phyloP scores from a whole-genome alignment of 2,329 filamentous ascomycete genomes.

The Stachybotrys elegans region DNA sequence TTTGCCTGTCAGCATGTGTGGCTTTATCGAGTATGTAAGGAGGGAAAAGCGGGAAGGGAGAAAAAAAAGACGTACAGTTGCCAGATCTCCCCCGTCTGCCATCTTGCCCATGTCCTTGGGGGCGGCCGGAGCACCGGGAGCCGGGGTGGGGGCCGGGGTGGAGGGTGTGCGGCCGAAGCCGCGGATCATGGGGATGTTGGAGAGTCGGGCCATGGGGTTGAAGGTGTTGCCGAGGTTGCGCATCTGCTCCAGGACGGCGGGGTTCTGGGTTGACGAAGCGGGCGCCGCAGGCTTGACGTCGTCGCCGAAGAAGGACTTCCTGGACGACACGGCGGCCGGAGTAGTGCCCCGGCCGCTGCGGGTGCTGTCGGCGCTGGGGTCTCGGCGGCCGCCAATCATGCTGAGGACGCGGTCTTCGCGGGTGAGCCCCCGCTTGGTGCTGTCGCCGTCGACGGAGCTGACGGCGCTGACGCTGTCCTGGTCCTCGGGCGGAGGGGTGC shows the following conservation, averaged over 20 bases:
- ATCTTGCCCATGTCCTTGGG: slow-evolving; percentile 31
- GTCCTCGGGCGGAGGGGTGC: slow-evolving; percentile 61
- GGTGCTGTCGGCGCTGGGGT: slow-evolving; percentile 72
- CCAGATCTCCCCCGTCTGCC: slow-evolving; percentile 50
- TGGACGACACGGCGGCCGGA: slow-evolving; percentile 55
- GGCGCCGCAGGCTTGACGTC: slow-evolving; percentile 21
- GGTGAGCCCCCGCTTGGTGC: slow-evolving; percentile 22
- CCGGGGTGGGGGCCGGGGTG: slow-evolving; percentile 28
- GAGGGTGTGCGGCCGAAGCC: slow-evolving; percentile 61
- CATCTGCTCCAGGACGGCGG: slow-evolving; percentile 72
- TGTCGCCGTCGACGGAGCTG: slow-evolving; percentile 42
- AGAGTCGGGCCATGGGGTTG: slow-evolving; percentile 77
- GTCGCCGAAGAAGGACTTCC: slow-evolving; percentile 49
- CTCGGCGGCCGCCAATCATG: slow-evolving; percentile 68
- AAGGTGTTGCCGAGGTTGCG: slow-evolving; percentile 74
- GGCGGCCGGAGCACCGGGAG: slow-evolving; percentile 30
- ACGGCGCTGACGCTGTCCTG: slow-evolving; percentile 58
- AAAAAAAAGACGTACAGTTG: slow-evolving; percentile 46
- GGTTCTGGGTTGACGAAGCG: slow-evolving; percentile 25
- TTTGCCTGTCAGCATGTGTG: slow-evolving; percentile 7
- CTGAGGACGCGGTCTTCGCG: slow-evolving; percentile 64
- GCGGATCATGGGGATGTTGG: slow-evolving; percentile 67
- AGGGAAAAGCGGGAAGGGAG: neutral
- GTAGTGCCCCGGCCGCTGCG: slow-evolving; percentile 61
- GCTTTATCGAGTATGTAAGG: neutral